Evolutionary conservation across 495 filamentous ascomycete species (phyloP).

Genomic region (Hamigera avellanea): DNA sequence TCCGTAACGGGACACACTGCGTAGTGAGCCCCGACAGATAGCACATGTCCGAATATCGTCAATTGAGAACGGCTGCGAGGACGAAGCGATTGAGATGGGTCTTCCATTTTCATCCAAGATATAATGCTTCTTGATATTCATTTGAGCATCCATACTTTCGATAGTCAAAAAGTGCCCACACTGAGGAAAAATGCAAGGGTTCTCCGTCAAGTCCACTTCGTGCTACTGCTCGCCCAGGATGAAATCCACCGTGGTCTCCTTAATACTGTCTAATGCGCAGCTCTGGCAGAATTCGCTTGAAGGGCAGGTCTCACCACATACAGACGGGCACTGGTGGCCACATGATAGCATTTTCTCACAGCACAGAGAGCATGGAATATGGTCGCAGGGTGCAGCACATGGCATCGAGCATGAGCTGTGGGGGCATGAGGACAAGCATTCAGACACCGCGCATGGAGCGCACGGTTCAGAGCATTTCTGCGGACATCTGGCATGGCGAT

Average conservation of each 20-base stretch:
- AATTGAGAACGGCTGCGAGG: slow-evolving; percentile 32
- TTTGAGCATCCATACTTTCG: slow-evolving; percentile 45
- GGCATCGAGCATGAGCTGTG: slow-evolving; percentile 41
- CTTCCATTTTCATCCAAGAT: slow-evolving; percentile 19
- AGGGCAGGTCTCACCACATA: slow-evolving; percentile 54
- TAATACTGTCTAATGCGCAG: slow-evolving; percentile 30
- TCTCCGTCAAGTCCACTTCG: slow-evolving; percentile 40
- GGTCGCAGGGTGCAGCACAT: slow-evolving; percentile 42
- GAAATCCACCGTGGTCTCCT: slow-evolving; percentile 38
- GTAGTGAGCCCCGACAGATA: slow-evolving; percentile 45
- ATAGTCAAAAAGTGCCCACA: slow-evolving; percentile 53
- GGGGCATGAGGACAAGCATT: slow-evolving; percentile 39
- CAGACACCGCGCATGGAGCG: slow-evolving; percentile 48
- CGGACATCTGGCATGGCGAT: slow-evolving; percentile 39
- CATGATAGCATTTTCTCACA: slow-evolving; percentile 45
- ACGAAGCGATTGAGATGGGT: slow-evolving; percentile 24
- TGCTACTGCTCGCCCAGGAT: slow-evolving; percentile 31
- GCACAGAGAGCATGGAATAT: slow-evolving; percentile 47
- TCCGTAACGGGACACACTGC: slow-evolving; percentile 49
- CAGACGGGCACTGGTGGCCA: slow-evolving; percentile 50
- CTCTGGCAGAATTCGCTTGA: slow-evolving; percentile 36
- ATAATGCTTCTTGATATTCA: slow-evolving; percentile 47
- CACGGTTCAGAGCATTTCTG: slow-evolving; percentile 49
- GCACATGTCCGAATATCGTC: slow-evolving; percentile 44
- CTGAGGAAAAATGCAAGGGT: slow-evolving; percentile 42